These are phyloP conservation scores for Emmonsiellopsis sp. DNA, from an alignment of 2,329 filamentous ascomycete genomes.

Conservation along the genomic window DNA sequence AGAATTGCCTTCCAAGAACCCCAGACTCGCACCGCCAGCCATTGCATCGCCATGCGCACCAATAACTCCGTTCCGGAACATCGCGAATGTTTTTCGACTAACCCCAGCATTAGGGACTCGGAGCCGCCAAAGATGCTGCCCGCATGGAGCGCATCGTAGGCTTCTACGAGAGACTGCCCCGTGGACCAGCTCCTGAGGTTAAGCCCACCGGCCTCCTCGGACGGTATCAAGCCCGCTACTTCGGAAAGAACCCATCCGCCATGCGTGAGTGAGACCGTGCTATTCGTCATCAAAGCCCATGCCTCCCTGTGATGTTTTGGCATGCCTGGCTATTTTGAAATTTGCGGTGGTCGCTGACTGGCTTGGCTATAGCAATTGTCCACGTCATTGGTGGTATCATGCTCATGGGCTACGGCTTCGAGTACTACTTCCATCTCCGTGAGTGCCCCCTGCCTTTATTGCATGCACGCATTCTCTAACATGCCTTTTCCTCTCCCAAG, in stretches of 20 bases:
- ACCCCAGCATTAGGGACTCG: conserved; percentile 60
- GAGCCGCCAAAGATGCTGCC: conserved; percentile 86
- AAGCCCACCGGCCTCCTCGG: conserved; percentile 75
- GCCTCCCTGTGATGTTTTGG: background rate
- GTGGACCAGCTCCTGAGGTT: conserved; percentile 74
- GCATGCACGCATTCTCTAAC: background rate
- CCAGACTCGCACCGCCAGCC: conserved; percentile 5
- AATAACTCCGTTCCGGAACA: background rate
- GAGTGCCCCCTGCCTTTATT: conserved; percentile 36
- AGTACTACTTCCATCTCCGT: conserved; percentile 99
- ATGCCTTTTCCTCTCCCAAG: conserved; percentile 39
- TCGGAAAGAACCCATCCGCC: conserved; percentile 83
- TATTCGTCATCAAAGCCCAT: background rate
- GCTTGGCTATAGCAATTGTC: conserved; percentile 59
- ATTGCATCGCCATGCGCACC: background rate
- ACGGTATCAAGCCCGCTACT: conserved; percentile 79
- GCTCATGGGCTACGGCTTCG: conserved; percentile 82
- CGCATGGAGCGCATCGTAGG: conserved; percentile 96
- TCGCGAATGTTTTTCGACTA: background rate
- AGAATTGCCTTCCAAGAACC: conserved; percentile 28
- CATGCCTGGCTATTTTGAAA: background rate
- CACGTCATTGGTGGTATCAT: conserved; percentile 74
- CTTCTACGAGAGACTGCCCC: conserved; percentile 98
- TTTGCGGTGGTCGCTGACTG: background rate
- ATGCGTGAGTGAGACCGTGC: conserved; percentile 59